These are phyloP conservation scores for Salvia rosmarinus DNA, from an alignment of 257 asterid species.

Conservation along the genomic window DNA sequence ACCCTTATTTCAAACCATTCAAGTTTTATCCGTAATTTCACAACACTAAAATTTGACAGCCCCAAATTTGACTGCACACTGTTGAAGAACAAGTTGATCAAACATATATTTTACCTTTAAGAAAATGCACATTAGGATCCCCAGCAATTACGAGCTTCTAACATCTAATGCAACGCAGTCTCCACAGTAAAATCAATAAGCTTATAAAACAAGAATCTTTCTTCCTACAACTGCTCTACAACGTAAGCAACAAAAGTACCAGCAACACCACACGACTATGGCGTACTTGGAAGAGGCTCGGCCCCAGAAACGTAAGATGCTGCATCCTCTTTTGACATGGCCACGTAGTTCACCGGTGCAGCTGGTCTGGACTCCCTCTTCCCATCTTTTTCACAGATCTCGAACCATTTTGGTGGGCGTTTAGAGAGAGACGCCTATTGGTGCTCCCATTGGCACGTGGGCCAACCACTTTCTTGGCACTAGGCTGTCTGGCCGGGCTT, in stretches of 20 bases:
- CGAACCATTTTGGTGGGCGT: constrained; percentile 80
- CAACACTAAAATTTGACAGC: too few relatives aligned
- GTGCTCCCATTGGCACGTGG: constrained; percentile 72
- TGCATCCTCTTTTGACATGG: constrained; percentile 69
- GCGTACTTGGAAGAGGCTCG: constrained; percentile 48
- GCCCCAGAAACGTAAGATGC: constrained; percentile 42
- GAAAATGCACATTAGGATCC: too few relatives aligned
- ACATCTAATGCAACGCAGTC: too few relatives aligned
- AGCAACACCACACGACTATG: constrained; percentile 26
- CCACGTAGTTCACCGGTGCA: constrained; percentile 79
- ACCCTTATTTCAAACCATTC: too few relatives aligned
- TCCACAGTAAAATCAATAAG: too few relatives aligned
- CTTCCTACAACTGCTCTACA: constrained; percentile 29
- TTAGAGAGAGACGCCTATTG: constrained; percentile 78
- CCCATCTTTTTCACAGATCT: constrained; percentile 74
- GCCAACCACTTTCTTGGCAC: constrained; percentile 70
- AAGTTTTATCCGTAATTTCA: too few relatives aligned
- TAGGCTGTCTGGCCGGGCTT: constrained; percentile 76
- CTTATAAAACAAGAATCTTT: constrained; percentile 21
- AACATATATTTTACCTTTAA: too few relatives aligned
- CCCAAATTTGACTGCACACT: too few relatives aligned
- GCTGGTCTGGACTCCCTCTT: constrained; percentile 65
- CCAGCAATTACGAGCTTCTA: too few relatives aligned
- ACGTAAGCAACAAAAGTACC: not conserved
- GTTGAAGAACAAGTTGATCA: too few relatives aligned